Percentiles rank a stretch among this genome's conserved stretches.
These are phyloP conservation scores for Globisporangium megalacanthum DNA, from an alignment of 352 stramenopile species.

Conservation along the genomic window DNA sequence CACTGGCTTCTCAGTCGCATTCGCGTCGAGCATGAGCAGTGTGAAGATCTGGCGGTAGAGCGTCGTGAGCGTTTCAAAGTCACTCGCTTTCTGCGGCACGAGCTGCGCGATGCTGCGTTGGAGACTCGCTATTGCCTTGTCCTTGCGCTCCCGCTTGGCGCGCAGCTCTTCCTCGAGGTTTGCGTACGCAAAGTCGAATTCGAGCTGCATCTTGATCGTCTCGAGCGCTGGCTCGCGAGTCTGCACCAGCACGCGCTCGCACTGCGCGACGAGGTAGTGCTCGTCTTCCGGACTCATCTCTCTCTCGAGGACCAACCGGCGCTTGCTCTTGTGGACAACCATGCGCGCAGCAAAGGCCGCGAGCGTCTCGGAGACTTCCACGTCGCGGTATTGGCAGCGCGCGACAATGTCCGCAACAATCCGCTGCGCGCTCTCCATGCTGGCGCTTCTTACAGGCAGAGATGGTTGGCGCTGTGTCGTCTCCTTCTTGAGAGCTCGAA, in stretches of 20 bases:
- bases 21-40: slow-evolving; percentile 68
- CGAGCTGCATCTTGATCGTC: slow-evolving; percentile 95
- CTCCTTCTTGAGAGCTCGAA: too few relatives aligned
- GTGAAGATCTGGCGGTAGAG: slow-evolving; percentile 91
- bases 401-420: slow-evolving; percentile 71
- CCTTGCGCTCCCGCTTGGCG: slow-evolving; percentile 42
- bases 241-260: slow-evolving; percentile 68
- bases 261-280: slow-evolving; percentile 70
- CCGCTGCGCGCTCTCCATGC: slow-evolving; percentile 58
- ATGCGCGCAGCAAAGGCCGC: slow-evolving; percentile 80
- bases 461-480: background rate
- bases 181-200: slow-evolving; percentile 90
- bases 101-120: slow-evolving; percentile 73
- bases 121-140: slow-evolving; percentile 54
- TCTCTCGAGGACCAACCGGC: slow-evolving; percentile 66
- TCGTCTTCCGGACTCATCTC: slow-evolving; percentile 66
- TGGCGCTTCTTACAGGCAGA: background rate
- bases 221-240: slow-evolving; percentile 79
- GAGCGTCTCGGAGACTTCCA: slow-evolving; percentile 84
- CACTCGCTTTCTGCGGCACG: slow-evolving; percentile 65
- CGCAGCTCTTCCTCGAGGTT: slow-evolving; percentile 74
- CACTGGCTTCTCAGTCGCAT: slow-evolving; percentile 29
- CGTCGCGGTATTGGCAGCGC: slow-evolving; percentile 62
- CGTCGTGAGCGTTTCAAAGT: slow-evolving; percentile 89
- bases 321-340: slow-evolving; percentile 61